These are phyloP conservation scores for Pythium oligandrum DNA, from an alignment of 352 stramenopile genomes.

Conservation along the genomic window DNA sequence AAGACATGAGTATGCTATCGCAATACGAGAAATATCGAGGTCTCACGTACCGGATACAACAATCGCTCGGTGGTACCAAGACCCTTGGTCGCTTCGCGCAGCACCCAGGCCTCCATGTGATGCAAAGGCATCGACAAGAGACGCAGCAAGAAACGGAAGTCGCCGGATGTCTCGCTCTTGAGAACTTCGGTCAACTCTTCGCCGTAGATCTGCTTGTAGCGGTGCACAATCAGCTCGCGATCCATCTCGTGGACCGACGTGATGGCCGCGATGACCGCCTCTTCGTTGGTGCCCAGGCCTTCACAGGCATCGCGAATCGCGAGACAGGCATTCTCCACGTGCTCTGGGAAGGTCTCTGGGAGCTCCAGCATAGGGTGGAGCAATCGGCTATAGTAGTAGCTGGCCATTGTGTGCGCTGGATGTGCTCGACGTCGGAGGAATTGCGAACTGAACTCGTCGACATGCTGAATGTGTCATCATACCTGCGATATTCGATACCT, in stretches of 20 bases:
- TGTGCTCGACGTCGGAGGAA: neutral
- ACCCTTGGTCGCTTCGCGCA: conserved; percentile 49
- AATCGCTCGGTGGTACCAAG: conserved; percentile 55
- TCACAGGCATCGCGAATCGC: conserved; percentile 58
- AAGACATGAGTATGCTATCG: neutral
- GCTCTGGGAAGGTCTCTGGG: conserved; percentile 21
- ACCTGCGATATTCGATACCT: no score
- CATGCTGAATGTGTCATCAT: no score
- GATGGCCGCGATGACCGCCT: conserved; percentile 46
- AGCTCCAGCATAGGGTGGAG: conserved; percentile 15
- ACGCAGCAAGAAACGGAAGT: conserved; percentile 66
- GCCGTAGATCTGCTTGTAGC: conserved; percentile 65
- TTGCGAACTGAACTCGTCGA: conserved; percentile 2
- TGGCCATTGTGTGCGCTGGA: conserved; percentile 17
- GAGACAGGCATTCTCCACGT: conserved; percentile 52
- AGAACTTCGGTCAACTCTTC: conserved; percentile 58
- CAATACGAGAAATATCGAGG: neutral
- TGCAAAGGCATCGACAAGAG: conserved; percentile 56
- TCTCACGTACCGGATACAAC: conserved; percentile 50
- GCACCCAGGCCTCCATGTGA: conserved; percentile 62
- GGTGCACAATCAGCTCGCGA: conserved; percentile 51
- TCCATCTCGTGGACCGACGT: conserved; percentile 38
- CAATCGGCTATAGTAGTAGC: conserved; percentile 22
- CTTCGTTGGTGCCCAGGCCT: conserved; percentile 66
- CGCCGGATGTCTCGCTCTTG: conserved; percentile 53